A percentile compares a stretch with the other conserved stretches of the same genome.
These are phyloP conservation scores for Neurospora pannonica DNA, from an alignment of 495 filamentous ascomycete species.

Conservation along the genomic window DNA sequence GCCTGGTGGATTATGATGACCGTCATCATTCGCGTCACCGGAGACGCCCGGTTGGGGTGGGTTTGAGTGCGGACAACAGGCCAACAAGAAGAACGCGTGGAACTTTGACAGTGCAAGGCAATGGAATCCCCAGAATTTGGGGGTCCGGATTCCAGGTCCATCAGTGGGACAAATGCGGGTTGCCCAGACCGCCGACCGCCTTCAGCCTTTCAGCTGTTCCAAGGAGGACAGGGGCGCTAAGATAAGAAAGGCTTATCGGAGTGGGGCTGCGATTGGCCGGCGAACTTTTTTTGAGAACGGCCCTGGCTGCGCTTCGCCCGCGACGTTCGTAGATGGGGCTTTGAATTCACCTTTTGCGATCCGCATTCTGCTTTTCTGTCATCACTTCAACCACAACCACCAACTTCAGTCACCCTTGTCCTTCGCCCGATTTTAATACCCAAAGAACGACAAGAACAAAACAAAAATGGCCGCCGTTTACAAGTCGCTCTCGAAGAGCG, in stretches of 20 bases:
- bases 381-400: conserved; percentile 5
- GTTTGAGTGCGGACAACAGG: not conserved
- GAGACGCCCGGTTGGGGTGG: not conserved
- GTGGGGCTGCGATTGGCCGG: conserved; percentile 5
- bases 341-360: not conserved
- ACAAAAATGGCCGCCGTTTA: conserved; percentile 83
- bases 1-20: not conserved
- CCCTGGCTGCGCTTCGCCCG: not conserved
- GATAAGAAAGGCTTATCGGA: conserved; percentile 14
- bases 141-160: conserved; percentile 1
- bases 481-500: conserved; percentile 74
- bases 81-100: not conserved
- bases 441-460: not conserved
- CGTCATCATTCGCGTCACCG: not conserved
- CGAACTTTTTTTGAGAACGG: conserved; percentile 18
- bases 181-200: conserved; percentile 4
- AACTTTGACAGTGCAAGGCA: conserved; percentile 1
- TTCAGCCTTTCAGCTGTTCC: not conserved
- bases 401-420: not conserved
- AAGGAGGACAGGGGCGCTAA: conserved; percentile 1
- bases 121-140: not conserved
- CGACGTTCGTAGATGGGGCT: not conserved
- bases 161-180: not conserved
- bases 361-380: not conserved
- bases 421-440: not conserved